Evolutionary conservation across 192 early-diverging fungal species (phyloP).

Genomic region (Coemansia sp.): DNA sequence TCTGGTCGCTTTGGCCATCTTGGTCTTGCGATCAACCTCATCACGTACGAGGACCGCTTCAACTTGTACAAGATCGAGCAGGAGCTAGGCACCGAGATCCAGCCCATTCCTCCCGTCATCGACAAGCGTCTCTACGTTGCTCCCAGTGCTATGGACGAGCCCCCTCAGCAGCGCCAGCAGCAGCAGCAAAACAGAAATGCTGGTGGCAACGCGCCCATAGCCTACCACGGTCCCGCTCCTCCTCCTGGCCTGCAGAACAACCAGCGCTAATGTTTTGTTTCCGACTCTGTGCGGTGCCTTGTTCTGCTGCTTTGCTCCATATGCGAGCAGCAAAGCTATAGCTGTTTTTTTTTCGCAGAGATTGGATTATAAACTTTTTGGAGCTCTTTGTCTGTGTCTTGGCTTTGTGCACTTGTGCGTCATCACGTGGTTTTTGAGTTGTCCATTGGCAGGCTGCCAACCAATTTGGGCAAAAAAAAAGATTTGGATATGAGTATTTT

Average conservation of each 20-base stretch:
- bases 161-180: slow-evolving; percentile 54
- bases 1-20: slow-evolving; percentile 96
- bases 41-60: slow-evolving; percentile 97
- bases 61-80: slow-evolving; percentile 99
- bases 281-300: neutral
- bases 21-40: slow-evolving; percentile 96
- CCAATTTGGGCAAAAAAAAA: neutral
- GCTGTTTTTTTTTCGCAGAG: too few relatives aligned
- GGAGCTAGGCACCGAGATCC: slow-evolving; percentile 97
- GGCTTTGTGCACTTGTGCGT: neutral
- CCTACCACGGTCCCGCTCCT: slow-evolving; percentile 32
- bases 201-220: slow-evolving; percentile 12
- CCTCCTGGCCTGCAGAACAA: slow-evolving; percentile 32
- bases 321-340: neutral
- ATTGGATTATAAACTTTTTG: neutral
- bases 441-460: neutral
- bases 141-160: slow-evolving; percentile 72
- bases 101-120: slow-evolving; percentile 95
- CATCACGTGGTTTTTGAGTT: neutral
- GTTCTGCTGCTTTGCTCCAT: neutral
- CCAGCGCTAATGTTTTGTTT: slow-evolving; percentile 10
- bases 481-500: neutral
- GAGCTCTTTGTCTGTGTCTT: neutral
- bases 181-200: slow-evolving; percentile 19
- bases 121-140: slow-evolving; percentile 91